A percentile compares a stretch with the other conserved stretches of the same genome.
Evolutionary conservation across 139 green algal species (phyloP).

Genomic region (Closterium sp.): DNA sequence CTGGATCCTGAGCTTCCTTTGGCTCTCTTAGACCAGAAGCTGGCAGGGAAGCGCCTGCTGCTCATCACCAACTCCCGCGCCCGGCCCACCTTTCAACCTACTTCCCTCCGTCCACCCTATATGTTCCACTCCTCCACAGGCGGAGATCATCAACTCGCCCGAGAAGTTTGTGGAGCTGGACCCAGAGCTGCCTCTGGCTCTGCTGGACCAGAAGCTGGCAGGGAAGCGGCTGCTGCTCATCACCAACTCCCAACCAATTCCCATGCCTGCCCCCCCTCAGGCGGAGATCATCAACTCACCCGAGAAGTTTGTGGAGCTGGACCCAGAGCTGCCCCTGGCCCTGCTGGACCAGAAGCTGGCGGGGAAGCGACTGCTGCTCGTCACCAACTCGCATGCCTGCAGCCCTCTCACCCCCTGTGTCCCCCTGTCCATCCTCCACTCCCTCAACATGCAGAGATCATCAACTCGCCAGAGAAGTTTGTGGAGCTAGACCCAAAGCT

Average conservation of each 20-base stretch:
- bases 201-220: slow-evolving; percentile 80
- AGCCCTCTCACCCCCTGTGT: too few relatives aligned
- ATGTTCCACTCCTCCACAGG: too few relatives aligned
- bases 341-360: slow-evolving; percentile 60
- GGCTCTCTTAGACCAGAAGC: slow-evolving; percentile 86
- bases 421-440: too few relatives aligned
- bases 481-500: slow-evolving; percentile 85
- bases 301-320: slow-evolving; percentile 77
- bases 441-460: slow-evolving; percentile 80
- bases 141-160: slow-evolving; percentile 56
- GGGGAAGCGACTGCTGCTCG: too few relatives aligned
- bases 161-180: slow-evolving; percentile 81
- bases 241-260: slow-evolving; percentile 79
- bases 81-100: slow-evolving; percentile 1
- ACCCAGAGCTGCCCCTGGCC: slow-evolving; percentile 81
- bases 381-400: too few relatives aligned
- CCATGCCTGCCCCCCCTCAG: slow-evolving; percentile 2
- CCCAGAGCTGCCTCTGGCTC: slow-evolving; percentile 78
- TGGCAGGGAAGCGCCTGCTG: slow-evolving; percentile 82
- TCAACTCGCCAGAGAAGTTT: slow-evolving; percentile 72
- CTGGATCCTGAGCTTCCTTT: slow-evolving; percentile 79
- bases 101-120: too few relatives aligned
- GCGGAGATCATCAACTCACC: slow-evolving; percentile 84
- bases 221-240: slow-evolving; percentile 71
- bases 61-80: slow-evolving; percentile 91